Conservation (phyloP, 1,284 basidiomycete genomes). For the Schizophyllum commune region DNA sequence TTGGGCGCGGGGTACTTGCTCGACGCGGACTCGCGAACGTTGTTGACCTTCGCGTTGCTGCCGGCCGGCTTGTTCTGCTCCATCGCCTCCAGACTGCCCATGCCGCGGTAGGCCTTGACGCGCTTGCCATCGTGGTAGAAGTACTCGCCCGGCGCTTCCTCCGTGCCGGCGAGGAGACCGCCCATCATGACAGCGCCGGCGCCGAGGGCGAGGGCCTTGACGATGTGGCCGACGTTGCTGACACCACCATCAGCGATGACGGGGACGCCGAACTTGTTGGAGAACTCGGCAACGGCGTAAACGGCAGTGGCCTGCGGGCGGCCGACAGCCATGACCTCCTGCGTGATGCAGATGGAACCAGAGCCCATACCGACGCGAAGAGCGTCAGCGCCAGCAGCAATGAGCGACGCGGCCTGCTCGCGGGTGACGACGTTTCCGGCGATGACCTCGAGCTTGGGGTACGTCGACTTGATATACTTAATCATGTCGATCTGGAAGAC, state of each 20-base stretch:
- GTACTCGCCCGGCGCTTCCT: conserved; percentile 97
- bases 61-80: conserved; percentile 64
- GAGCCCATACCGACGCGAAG: conserved; percentile 97
- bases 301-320: conserved; percentile 97
- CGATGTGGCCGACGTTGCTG: conserved; percentile 93
- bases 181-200: conserved; percentile 99
- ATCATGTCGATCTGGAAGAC: conserved; percentile 94
- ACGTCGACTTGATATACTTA: conserved; percentile 85
- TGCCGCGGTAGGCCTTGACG: conserved; percentile 97
- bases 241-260: conserved; percentile 99
- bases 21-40: not conserved
- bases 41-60: conserved; percentile 9
- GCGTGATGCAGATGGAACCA: conserved; percentile 98
- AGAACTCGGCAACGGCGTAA: conserved; percentile 91
- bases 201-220: conserved; percentile 92
- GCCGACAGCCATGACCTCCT: conserved; percentile 99
- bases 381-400: conserved; percentile 91
- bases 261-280: conserved; percentile 89
- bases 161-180: conserved; percentile 90
- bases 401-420: conserved; percentile 93
- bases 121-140: conserved; percentile 99
- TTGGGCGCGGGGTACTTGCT: conserved; percentile 21
- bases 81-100: conserved; percentile 98
- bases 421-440: conserved; percentile 98
- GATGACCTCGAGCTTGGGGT: conserved; percentile 84